A percentile compares a stretch with the other conserved stretches of the same genome.
phyloP scores from a whole-genome alignment of 495 filamentous ascomycete genomes.

The Clavariopsis aquatica region DNA sequence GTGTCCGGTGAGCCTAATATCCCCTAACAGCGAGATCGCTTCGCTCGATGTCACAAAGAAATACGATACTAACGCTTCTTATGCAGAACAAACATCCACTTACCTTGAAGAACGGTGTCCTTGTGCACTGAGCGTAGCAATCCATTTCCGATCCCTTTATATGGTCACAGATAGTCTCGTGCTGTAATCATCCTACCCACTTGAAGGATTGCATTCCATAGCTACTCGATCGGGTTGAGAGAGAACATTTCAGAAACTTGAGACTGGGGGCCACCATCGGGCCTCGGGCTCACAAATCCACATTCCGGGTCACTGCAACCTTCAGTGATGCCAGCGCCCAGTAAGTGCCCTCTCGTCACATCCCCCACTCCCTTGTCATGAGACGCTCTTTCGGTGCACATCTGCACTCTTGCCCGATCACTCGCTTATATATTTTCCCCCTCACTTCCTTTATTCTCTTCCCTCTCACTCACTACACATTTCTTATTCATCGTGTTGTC shows the following conservation, averaged over 20 bases:
- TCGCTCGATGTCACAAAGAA: conserved; percentile 5
- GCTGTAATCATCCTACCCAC: conserved; percentile 31
- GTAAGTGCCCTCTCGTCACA: conserved; percentile 38
- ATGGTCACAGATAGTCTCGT: conserved; percentile 36
- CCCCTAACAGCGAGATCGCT: conserved; percentile 10
- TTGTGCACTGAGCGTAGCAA: conserved; percentile 27
- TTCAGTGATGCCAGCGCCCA: conserved; percentile 38
- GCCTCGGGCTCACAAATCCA: conserved; percentile 35
- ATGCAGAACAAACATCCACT: conserved; percentile 32
- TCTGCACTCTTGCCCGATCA: background rate
- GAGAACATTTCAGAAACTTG: conserved; percentile 37
- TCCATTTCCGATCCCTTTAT: conserved; percentile 24
- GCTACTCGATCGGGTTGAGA: conserved; percentile 31
- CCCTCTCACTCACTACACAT: conserved; percentile 3
- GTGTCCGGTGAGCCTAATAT: conserved; percentile 32
- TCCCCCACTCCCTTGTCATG: conserved; percentile 33
- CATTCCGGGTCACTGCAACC: conserved; percentile 39
- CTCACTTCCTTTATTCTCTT: conserved; percentile 5
- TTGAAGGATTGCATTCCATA: conserved; percentile 35
- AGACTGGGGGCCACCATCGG: conserved; percentile 35
- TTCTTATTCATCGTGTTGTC: conserved; percentile 7
- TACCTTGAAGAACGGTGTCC: conserved; percentile 15
- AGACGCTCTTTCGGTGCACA: conserved; percentile 17
- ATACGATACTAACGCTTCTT: conserved; percentile 33
- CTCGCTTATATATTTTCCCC: conserved; percentile 2